phyloP scores from a whole-genome alignment of 495 filamentous ascomycete genomes.

The Talaromyces trachyspermus region DNA sequence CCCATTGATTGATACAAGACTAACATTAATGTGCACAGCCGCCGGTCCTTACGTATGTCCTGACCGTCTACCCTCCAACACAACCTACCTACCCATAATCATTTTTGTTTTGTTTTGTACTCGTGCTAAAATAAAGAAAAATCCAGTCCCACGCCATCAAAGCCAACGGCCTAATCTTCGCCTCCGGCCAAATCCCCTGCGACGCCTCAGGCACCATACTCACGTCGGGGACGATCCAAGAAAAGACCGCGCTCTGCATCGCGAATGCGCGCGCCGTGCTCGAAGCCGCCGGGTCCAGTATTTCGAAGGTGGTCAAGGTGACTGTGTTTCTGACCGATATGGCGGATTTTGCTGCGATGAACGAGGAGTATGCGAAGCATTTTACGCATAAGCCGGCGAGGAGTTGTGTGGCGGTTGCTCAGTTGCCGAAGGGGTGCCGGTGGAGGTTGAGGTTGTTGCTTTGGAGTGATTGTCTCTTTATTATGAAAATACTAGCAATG shows the following conservation, averaged over 20 bases:
- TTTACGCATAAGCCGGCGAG: constrained; percentile 85
- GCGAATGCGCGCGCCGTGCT: constrained; percentile 73
- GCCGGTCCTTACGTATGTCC: constrained; percentile 52
- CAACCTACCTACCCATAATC: not conserved
- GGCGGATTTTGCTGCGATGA: constrained; percentile 80
- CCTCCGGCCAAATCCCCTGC: constrained; percentile 88
- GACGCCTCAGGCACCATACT: constrained; percentile 67
- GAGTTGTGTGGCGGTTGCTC: constrained; percentile 84
- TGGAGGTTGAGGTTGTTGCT: constrained; percentile 89
- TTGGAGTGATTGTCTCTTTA: constrained; percentile 35
- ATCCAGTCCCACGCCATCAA: constrained; percentile 80
- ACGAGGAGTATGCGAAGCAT: constrained; percentile 79
- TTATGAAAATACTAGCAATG: too few relatives aligned
- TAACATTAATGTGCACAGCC: constrained; percentile 29
- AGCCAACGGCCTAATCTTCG: constrained; percentile 75
- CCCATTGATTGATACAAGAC: not conserved
- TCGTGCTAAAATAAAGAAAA: constrained; percentile 6
- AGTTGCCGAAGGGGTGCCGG: constrained; percentile 84
- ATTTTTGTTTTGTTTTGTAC: too few relatives aligned
- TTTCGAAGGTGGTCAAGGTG: constrained; percentile 73
- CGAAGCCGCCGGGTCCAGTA: constrained; percentile 64
- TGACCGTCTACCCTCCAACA: constrained; percentile 4
- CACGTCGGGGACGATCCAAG: constrained; percentile 59
- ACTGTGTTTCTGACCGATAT: constrained; percentile 74
- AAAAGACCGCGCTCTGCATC: constrained; percentile 69